Evolutionary conservation across 768 basidiomycete species (phyloP), one percentile per base, ranked within the genome.

Genomic region (Cyclocybe cylindracea): DNA sequence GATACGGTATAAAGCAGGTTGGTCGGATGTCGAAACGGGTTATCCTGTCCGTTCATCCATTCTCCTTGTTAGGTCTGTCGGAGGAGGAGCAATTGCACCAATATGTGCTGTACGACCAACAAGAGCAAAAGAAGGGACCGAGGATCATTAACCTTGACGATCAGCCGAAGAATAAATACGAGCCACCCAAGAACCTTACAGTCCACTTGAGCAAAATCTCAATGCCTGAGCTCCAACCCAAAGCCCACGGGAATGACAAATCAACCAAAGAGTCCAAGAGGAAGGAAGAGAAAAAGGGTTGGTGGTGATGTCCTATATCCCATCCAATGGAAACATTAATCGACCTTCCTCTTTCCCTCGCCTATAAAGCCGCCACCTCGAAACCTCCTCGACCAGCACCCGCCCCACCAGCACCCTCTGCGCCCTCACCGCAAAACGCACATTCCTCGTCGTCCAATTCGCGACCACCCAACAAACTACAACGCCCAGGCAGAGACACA

Each of bases 121-220:
- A 61, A 8, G 66, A 72, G 7, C 56, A 61, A 53, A 65, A 71
- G 46, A 85, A 83, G 58, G 84, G 82, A 2, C 85, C 86, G 1
- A 77, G 72, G 39, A 73, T 85, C 14, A 91, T 92, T 58, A 86
- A 87, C 44, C 72, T 90, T 19, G 79, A 91, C 60, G 85, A 84
- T 63, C 73, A 75, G 36, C 70, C 63, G n/a, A 72, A 72, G 53
- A 74, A 75, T 39, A 72, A 76, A 54, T 91, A 93, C 62, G 68
- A 72, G 2, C 89, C 91, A 1, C 91, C 89, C 1, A 77, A 74
- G 33, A 84, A 78, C 54, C 74, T 94, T 0, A 78, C 77, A 0
- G 77, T 93, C 1, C 90, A 93, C 65, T 68, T 94, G 13, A 90
- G 89, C 75, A 93, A 93, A 75, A 91, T 94, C 43, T 75, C 85